phyloP scores from a whole-genome alignment of 306 rosid species.

The Quercus bicolor region DNA sequence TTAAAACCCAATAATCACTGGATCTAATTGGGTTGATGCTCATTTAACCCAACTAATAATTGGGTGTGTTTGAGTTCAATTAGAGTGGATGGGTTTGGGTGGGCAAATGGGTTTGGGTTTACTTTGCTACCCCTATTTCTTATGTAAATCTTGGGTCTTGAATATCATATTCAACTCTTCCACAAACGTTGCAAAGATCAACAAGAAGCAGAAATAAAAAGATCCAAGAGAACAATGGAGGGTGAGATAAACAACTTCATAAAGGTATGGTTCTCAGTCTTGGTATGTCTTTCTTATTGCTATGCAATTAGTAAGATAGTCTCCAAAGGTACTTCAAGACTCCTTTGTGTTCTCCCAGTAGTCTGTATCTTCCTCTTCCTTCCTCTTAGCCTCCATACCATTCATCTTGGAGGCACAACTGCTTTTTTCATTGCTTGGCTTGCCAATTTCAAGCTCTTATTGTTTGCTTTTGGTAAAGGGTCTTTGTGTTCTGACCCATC shows the following conservation, averaged over 20 bases:
- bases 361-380: constrained; percentile 34
- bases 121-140: neutral
- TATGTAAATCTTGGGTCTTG: neutral
- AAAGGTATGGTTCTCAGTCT: constrained; percentile 25
- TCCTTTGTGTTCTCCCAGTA: constrained; percentile 33
- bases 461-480: constrained; percentile 41
- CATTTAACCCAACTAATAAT: too few species aligned
- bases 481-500: constrained; percentile 39
- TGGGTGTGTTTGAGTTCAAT: too few species aligned
- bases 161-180: neutral
- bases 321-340: constrained; percentile 25
- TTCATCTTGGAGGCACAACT: constrained; percentile 35
- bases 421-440: constrained; percentile 55
- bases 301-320: constrained; percentile 25
- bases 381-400: constrained; percentile 39
- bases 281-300: constrained; percentile 34
- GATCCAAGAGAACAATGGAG: constrained; percentile 22
- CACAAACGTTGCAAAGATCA: neutral
- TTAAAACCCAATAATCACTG: too few species aligned
- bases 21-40: too few species aligned
- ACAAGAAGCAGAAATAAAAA: neutral
- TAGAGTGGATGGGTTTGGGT: too few species aligned
- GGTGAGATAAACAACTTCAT: constrained; percentile 28
- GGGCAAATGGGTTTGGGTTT: too few species aligned
- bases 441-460: constrained; percentile 51